Conservation (phyloP, 345 rosid genomes). For the Eucalyptus regnans region DNA sequence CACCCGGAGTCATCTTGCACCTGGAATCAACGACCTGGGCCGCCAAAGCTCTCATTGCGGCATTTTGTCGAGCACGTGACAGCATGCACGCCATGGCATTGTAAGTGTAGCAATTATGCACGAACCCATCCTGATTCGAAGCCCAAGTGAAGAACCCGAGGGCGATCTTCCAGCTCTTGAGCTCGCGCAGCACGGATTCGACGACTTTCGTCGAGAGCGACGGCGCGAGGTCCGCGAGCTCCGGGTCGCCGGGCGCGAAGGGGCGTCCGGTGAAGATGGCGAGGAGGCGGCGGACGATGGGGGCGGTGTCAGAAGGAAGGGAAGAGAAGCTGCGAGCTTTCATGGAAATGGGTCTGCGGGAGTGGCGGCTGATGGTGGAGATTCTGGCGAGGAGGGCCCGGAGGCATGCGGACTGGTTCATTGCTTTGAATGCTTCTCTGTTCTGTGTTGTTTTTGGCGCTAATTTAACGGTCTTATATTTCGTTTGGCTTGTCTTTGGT, state of each 20-base stretch:
- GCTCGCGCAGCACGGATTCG: constrained; percentile 39
- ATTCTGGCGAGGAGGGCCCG: background rate
- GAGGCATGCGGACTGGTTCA: background rate
- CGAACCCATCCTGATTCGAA: constrained; percentile 46
- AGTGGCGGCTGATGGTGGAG: background rate
- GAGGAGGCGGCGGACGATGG: constrained; percentile 24
- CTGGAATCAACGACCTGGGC: constrained; percentile 29
- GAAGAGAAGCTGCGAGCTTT: constrained; percentile 1
- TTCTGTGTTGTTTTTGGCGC: background rate
- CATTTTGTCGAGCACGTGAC: constrained; percentile 91
- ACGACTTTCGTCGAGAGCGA: constrained; percentile 48
- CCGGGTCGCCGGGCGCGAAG: constrained; percentile 26
- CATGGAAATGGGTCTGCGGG: constrained; percentile 26
- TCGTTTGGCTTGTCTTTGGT: background rate
- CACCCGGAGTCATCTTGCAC: constrained; percentile 65
- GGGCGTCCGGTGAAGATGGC: constrained; percentile 46
- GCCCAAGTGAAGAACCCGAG: constrained; percentile 57
- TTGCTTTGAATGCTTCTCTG: background rate
- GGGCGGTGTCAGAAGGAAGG: constrained; percentile 7
- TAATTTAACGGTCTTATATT: background rate
- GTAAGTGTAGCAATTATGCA: constrained; percentile 51
- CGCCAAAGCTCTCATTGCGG: constrained; percentile 40
- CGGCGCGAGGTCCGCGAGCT: constrained; percentile 37
- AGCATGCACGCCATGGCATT: constrained; percentile 85
- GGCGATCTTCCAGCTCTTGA: constrained; percentile 52